A percentile compares a stretch with the other conserved stretches of the same genome.
Evolutionary conservation across 306 rosid species (phyloP).

Genomic region (Datisca glomerata): DNA sequence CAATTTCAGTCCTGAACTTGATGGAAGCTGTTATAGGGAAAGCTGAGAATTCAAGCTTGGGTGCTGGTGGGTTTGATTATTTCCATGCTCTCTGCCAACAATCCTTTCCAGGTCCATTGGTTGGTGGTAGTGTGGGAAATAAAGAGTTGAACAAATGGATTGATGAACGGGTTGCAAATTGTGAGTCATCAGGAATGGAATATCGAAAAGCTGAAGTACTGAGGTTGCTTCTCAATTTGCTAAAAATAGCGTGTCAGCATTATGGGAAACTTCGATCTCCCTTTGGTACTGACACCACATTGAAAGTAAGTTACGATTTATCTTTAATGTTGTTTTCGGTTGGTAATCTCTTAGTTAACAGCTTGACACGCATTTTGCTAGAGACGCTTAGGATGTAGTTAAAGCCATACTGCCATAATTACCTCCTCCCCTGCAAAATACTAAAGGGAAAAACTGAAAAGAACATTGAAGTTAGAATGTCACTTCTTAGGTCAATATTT

Average conservation of each 20-base stretch:
- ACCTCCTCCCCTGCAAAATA: no score
- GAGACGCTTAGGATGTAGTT: no score
- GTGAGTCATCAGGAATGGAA: conserved; percentile 49
- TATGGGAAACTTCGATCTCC: conserved; percentile 92
- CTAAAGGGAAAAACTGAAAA: no score
- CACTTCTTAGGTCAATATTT: no score
- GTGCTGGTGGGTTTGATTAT: conserved; percentile 36
- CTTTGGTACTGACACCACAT: conserved; percentile 55
- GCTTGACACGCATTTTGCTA: no score
- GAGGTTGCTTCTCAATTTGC: conserved; percentile 83
- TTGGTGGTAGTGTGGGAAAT: conserved; percentile 82
- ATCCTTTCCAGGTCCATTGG: conserved; percentile 92
- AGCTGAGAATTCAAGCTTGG: conserved; percentile 24
- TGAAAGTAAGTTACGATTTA: conserved; percentile 37
- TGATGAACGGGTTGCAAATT: conserved; percentile 69
- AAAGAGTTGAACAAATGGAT: conserved; percentile 84
- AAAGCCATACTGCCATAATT: no score
- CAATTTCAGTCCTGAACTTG: conserved; percentile 63
- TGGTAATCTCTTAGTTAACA: no score
- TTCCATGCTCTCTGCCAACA: conserved; percentile 69
- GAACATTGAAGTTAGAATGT: no score
- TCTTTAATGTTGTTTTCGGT: conserved; percentile 2
- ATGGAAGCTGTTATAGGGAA: conserved; percentile 53
- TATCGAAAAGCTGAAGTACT: conserved; percentile 51
- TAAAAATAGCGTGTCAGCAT: conserved; percentile 80